Evolutionary conservation across 2,329 filamentous ascomycete species (phyloP).

Genomic region (Mycosphaerella arachidis): DNA sequence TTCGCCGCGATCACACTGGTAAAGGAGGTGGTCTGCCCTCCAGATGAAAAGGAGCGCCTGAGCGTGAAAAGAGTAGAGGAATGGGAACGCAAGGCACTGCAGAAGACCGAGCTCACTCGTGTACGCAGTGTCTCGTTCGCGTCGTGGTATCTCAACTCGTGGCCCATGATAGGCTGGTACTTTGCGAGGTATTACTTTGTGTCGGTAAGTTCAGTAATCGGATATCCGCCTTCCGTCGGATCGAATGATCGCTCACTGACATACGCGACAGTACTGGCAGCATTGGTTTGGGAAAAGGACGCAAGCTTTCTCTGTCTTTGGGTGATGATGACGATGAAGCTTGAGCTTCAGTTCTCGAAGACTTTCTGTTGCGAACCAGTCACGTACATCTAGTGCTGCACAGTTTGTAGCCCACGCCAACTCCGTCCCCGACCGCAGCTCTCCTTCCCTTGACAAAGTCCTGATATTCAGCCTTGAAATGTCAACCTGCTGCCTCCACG

Average conservation of each 20-base stretch:
- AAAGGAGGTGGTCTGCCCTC: conserved; percentile 21
- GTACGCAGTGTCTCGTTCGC: conserved; percentile 14
- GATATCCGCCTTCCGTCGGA: neutral
- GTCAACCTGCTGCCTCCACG: neutral
- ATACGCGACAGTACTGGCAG: conserved; percentile 1
- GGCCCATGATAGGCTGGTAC: conserved; percentile 6
- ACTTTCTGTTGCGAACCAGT: neutral
- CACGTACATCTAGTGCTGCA: neutral
- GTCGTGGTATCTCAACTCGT: conserved; percentile 14
- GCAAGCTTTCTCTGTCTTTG: neutral
- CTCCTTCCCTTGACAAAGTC: neutral
- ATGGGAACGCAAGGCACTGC: conserved; percentile 19
- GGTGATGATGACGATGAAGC: neutral
- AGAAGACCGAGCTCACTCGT: conserved; percentile 7
- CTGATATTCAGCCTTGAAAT: neutral
- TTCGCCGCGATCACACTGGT: conserved; percentile 19
- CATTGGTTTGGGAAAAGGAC: conserved; percentile 1
- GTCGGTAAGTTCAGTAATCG: neutral
- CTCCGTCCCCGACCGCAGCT: neutral
- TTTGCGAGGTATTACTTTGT: conserved; percentile 9
- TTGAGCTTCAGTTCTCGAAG: neutral
- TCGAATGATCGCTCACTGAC: neutral
- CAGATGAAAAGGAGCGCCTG: conserved; percentile 4
- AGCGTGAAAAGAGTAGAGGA: conserved; percentile 10
- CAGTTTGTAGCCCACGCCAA: neutral